These are phyloP conservation scores for Wickerhamomyces chaumierensis DNA, from an alignment of 805 yeast genomes.

Conservation along the genomic window DNA sequence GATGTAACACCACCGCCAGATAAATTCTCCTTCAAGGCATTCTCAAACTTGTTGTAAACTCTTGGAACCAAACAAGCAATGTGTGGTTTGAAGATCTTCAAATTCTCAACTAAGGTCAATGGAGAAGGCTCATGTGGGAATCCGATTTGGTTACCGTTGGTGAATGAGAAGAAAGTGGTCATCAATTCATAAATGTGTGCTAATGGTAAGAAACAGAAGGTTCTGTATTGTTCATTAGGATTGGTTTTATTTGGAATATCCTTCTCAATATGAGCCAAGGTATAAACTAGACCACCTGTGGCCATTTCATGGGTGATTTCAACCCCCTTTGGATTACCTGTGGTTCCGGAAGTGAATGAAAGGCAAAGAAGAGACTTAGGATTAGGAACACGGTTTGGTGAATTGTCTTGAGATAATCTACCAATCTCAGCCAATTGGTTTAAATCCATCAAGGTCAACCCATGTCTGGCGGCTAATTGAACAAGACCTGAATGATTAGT, in stretches of 20 bases:
- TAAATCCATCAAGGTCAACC: constrained; percentile 24
- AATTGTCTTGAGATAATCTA: constrained; percentile 4
- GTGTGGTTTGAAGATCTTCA: constrained; percentile 34
- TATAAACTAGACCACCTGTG: background rate
- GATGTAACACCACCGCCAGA: background rate
- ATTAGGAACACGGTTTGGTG: constrained; percentile 28
- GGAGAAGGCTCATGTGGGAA: constrained; percentile 36
- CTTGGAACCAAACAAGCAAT: constrained; percentile 41
- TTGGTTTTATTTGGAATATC: background rate
- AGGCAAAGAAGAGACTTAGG: constrained; percentile 34
- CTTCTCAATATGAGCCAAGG: background rate
- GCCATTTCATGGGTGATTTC: constrained; percentile 26
- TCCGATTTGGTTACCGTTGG: constrained; percentile 23
- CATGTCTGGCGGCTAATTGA: constrained; percentile 14
- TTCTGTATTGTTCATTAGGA: constrained; percentile 12
- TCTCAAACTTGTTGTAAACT: constrained; percentile 38
- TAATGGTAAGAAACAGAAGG: constrained; percentile 36
- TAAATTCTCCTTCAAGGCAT: background rate
- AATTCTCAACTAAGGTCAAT: constrained; percentile 36
- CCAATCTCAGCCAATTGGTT: constrained; percentile 30
- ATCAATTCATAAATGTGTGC: constrained; percentile 41
- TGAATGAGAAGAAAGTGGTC: constrained; percentile 16
- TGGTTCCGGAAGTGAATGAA: constrained; percentile 53
- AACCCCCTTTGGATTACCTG: constrained; percentile 56
- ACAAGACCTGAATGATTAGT: constrained; percentile 17